Percentiles rank a stretch among this genome's conserved stretches.
These are phyloP conservation scores for Sugiyamaella marilandica DNA, from an alignment of 805 yeast genomes.

Conservation along the genomic window DNA sequence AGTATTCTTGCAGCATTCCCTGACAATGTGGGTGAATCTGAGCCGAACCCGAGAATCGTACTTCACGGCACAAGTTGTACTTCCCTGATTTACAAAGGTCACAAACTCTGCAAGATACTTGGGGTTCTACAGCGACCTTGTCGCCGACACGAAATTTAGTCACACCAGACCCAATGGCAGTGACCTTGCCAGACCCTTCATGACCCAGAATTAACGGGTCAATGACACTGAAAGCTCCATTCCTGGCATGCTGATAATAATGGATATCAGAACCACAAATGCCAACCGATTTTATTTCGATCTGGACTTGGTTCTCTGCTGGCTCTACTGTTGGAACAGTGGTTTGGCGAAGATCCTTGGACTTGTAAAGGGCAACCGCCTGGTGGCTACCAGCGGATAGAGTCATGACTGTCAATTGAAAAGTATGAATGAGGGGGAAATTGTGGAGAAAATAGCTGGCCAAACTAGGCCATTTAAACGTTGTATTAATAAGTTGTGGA, in stretches of 20 bases:
- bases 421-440: too few relatives aligned
- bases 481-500: background rate
- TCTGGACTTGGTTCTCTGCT: slow-evolving; percentile 30
- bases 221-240: slow-evolving; percentile 39
- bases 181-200: slow-evolving; percentile 98
- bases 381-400: slow-evolving; percentile 2
- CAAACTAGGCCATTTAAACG: too few relatives aligned
- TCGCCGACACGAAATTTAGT: slow-evolving; percentile 88
- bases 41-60: slow-evolving; percentile 47
- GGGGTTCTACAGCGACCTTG: slow-evolving; percentile 87
- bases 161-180: slow-evolving; percentile 91
- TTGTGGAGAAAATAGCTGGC: too few relatives aligned
- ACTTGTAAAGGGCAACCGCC: slow-evolving; percentile 6
- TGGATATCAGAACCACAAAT: slow-evolving; percentile 20
- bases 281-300: slow-evolving; percentile 14
- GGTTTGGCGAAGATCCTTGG: slow-evolving; percentile 3
- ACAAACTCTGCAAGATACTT: slow-evolving; percentile 95
- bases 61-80: slow-evolving; percentile 93
- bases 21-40: slow-evolving; percentile 86
- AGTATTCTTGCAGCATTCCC: slow-evolving; percentile 98
- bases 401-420: slow-evolving; percentile 1
- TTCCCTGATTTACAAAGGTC: slow-evolving; percentile 92
- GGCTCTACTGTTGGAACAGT: slow-evolving; percentile 5
- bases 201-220: slow-evolving; percentile 87
- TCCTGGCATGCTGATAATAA: slow-evolving; percentile 13